A percentile compares a stretch with the other conserved stretches of the same genome.
phyloP scores from a whole-genome alignment of 495 filamentous ascomycete species.

The Podospora tetraspora region DNA sequence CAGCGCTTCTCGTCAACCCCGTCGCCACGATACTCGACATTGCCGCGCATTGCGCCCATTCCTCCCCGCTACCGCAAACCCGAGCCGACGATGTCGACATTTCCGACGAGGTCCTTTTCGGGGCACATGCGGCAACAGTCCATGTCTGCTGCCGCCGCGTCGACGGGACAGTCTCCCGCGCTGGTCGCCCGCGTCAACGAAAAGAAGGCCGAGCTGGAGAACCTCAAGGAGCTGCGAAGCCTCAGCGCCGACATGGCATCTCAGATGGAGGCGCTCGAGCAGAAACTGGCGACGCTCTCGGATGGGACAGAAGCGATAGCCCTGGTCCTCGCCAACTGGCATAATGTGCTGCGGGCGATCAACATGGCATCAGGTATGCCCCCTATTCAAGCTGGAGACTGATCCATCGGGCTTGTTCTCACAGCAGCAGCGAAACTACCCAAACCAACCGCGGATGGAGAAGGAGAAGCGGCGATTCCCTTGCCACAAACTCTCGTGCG shows the following conservation, averaged over 20 bases:
- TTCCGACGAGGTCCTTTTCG: conserved; percentile 51
- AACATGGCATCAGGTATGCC: conserved; percentile 88
- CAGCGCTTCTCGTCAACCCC: neutral
- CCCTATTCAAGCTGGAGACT: neutral
- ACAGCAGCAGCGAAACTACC: conserved; percentile 52
- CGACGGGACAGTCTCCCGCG: conserved; percentile 67
- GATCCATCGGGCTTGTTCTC: conserved; percentile 42
- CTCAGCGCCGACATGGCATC: conserved; percentile 78
- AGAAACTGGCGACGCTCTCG: conserved; percentile 79
- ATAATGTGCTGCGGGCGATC: conserved; percentile 88
- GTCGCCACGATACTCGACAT: conserved; percentile 3
- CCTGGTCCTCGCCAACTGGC: conserved; percentile 89
- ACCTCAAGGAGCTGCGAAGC: conserved; percentile 78
- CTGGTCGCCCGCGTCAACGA: conserved; percentile 84
- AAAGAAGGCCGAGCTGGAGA: conserved; percentile 90
- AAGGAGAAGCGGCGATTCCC: conserved; percentile 35
- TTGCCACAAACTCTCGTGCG: conserved; percentile 77
- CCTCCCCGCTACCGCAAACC: neutral
- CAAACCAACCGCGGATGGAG: conserved; percentile 30
- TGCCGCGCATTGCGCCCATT: conserved; percentile 1
- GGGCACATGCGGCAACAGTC: conserved; percentile 60
- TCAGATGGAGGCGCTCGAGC: conserved; percentile 87
- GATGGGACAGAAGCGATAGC: conserved; percentile 96
- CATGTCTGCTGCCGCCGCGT: conserved; percentile 40
- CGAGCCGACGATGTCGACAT: conserved; percentile 27